Conservation (phyloP, 768 basidiomycete species). For the Tulasnella sp. region DNA sequence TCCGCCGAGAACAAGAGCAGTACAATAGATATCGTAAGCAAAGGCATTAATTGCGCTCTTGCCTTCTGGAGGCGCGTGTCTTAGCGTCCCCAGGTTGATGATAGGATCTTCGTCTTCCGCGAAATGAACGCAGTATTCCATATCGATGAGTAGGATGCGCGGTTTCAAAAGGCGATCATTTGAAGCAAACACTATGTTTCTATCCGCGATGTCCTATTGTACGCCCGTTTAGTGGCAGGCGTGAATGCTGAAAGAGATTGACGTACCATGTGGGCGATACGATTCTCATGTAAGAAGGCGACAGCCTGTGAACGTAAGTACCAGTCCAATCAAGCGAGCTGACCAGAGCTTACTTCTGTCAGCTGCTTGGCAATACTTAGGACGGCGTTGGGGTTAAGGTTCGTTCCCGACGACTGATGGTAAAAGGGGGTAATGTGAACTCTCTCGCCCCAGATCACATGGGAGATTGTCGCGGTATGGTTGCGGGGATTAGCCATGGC, state of each 20-base stretch:
- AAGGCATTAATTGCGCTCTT: neutral
- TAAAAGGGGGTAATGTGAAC: neutral
- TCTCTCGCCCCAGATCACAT: neutral
- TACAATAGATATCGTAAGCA: neutral
- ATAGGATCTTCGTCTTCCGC: neutral
- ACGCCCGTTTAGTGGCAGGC: neutral
- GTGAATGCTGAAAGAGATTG: no score
- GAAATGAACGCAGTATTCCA: neutral
- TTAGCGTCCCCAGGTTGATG: neutral
- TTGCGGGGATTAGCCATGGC: neutral
- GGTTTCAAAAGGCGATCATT: neutral
- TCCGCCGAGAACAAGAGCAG: neutral
- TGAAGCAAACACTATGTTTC: neutral
- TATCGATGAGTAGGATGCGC: neutral
- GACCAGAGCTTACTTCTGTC: neutral
- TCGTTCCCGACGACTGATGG: neutral
- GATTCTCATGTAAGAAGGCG: neutral
- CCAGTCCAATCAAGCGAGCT: neutral
- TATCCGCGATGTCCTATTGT: neutral
- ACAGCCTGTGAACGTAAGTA: neutral
- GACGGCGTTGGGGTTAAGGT: neutral
- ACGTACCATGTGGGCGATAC: neutral
- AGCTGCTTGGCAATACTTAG: neutral
- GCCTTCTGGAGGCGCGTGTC: neutral
- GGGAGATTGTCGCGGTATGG: neutral